Percentiles rank a stretch among this genome's conserved stretches.
These are phyloP conservation scores for Neurospora sp. DNA, from an alignment of 495 filamentous ascomycete species.

Conservation along the genomic window DNA sequence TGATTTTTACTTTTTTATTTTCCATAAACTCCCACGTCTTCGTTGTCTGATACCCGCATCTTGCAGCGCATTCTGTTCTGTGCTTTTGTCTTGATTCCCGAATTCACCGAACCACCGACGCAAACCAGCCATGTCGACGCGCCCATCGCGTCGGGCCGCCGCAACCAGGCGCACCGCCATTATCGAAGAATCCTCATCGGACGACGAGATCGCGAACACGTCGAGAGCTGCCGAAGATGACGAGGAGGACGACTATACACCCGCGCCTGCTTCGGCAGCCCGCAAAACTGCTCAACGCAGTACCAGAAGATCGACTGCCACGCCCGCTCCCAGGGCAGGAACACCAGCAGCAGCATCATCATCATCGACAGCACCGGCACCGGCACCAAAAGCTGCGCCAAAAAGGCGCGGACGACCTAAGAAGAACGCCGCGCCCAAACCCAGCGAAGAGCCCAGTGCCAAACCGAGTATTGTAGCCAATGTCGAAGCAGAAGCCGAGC, in stretches of 20 bases:
- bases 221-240: slow-evolving; percentile 47
- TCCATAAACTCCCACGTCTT: neutral
- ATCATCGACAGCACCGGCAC: slow-evolving; percentile 12
- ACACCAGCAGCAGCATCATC: neutral
- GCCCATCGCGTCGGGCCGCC: slow-evolving; percentile 67
- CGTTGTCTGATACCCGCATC: neutral
- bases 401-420: slow-evolving; percentile 19
- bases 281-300: slow-evolving; percentile 19
- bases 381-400: slow-evolving; percentile 20
- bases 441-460: slow-evolving; percentile 42
- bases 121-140: slow-evolving; percentile 44
- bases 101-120: neutral
- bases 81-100: neutral
- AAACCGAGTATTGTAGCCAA: neutral
- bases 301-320: slow-evolving; percentile 46
- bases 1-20: neutral
- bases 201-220: slow-evolving; percentile 54
- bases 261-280: slow-evolving; percentile 42
- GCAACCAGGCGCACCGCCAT: slow-evolving; percentile 52
- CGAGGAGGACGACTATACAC: slow-evolving; percentile 72
- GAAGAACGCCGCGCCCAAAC: slow-evolving; percentile 5
- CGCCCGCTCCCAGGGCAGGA: slow-evolving; percentile 22
- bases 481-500: neutral
- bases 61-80: neutral
- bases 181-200: slow-evolving; percentile 54